phyloP scores from a whole-genome alignment of 805 yeast genomes.

The Teunomyces atbi region DNA sequence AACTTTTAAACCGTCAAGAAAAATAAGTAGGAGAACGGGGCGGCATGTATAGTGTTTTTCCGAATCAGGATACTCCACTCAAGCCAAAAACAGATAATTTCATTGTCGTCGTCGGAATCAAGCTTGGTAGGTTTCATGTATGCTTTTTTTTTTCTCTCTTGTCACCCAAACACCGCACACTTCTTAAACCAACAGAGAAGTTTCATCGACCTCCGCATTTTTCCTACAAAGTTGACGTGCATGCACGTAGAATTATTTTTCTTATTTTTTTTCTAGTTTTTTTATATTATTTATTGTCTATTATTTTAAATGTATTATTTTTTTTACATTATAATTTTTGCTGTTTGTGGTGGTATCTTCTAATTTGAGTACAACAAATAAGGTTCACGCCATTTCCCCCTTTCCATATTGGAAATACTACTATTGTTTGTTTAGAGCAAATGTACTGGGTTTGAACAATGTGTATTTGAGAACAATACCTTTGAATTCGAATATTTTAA shows the following conservation, averaged over 20 bases:
- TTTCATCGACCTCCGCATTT: constrained; percentile 2
- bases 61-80: too few species aligned
- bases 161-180: background rate
- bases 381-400: background rate
- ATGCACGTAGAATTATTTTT: background rate
- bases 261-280: background rate
- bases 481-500: background rate
- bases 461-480: background rate
- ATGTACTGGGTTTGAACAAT: background rate
- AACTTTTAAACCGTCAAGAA: background rate
- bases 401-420: background rate
- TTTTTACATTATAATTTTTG: background rate
- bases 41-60: too few species aligned
- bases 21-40: background rate
- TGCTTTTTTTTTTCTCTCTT: background rate
- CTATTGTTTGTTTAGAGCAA: background rate
- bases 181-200: background rate
- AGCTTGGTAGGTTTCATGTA: background rate
- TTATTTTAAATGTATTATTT: background rate
- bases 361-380: background rate
- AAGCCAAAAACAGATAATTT: background rate
- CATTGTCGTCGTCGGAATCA: background rate
- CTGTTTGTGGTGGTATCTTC: background rate
- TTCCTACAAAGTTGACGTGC: background rate
- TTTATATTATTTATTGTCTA: background rate